Evolutionary conservation across 164 flowering plant genomes (phyloP), one percentile per base, ranked within the genome.

Genomic region (Chloranthus sessilifolius): DNA sequence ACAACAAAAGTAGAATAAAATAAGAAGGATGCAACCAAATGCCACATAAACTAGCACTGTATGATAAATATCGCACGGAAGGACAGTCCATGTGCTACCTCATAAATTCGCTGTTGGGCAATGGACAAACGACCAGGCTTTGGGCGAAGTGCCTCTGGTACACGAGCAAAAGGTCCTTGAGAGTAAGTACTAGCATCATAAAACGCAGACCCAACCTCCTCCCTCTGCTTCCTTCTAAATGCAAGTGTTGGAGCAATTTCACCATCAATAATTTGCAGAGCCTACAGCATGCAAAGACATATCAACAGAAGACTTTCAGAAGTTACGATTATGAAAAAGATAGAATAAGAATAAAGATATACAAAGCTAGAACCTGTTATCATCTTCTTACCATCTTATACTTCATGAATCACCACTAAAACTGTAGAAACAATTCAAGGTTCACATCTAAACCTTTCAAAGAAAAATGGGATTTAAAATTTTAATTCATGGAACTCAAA

Each of bases 81-180:
- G 24, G 3, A 16, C 20, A 15, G 7, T 12, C n/a, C n/a, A 40
- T 3, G 5, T 21, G 2, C 3, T 61, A 89, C 99, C 99, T 89
- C 96, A 75, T 94, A 89, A 50, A 94, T 97, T 37, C 94, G 77
- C 64, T 94, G 96, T 57, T 89, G 99, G 15, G 96, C 69, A 54
- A 56, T 69, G 37, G 97, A 81, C 60, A 94, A 60, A 42, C 81
- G 85, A 28, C 95, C 95, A 57, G 97, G 91, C 60, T 77, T 85
- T 7, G 96, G 96, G 19, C 97, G 97, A 20, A 94, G 88, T 21
- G 95, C 79, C 62, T 90, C 97, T 15, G 96, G 94, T 30, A 87
- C 55, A 50, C 69, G 66, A 56, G 84, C 79, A 71, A 83, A 63
- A 31, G 90, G 70, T 53, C 86, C 77, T 71, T 84, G 92, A 1